These are phyloP conservation scores for Starmerella riodocensis DNA, from an alignment of 805 yeast genomes.

Conservation along the genomic window DNA sequence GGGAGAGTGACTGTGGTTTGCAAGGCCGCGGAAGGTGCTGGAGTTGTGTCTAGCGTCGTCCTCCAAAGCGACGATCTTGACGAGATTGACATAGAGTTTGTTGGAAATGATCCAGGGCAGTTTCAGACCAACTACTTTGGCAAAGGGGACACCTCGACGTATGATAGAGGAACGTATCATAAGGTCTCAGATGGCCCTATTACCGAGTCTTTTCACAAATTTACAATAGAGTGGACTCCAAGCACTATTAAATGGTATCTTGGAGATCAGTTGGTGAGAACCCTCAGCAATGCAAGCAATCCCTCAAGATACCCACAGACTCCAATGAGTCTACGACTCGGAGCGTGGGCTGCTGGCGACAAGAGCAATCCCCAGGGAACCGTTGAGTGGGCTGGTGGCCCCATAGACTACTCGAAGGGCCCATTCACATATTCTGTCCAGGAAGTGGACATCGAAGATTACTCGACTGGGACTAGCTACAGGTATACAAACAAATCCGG, in stretches of 20 bases:
- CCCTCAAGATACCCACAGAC: constrained; percentile 71
- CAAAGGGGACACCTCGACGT: constrained; percentile 64
- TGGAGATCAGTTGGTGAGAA: constrained; percentile 59
- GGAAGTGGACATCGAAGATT: constrained; percentile 44
- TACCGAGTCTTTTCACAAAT: constrained; percentile 50
- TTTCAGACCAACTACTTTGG: constrained; percentile 64
- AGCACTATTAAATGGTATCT: constrained; percentile 54
- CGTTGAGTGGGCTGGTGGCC: constrained; percentile 62
- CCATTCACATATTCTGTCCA: constrained; percentile 51
- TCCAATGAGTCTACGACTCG: constrained; percentile 64
- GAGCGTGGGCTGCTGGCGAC: constrained; percentile 42
- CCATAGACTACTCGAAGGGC: constrained; percentile 34
- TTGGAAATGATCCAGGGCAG: constrained; percentile 64
- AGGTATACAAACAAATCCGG: constrained; percentile 33
- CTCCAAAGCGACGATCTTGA: constrained; percentile 76
- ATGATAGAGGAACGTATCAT: constrained; percentile 69
- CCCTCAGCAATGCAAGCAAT: constrained; percentile 37
- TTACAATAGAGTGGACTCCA: constrained; percentile 73
- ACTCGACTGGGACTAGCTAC: constrained; percentile 37
- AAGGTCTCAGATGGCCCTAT: constrained; percentile 37
- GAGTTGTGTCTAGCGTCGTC: constrained; percentile 69
- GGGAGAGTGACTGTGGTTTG: constrained; percentile 66
- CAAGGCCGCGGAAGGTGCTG: constrained; percentile 63
- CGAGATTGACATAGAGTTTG: constrained; percentile 80
- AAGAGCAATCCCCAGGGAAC: constrained; percentile 43